These are phyloP conservation scores for Lepiota venenata DNA, from an alignment of 768 basidiomycete genomes.

Conservation along the genomic window DNA sequence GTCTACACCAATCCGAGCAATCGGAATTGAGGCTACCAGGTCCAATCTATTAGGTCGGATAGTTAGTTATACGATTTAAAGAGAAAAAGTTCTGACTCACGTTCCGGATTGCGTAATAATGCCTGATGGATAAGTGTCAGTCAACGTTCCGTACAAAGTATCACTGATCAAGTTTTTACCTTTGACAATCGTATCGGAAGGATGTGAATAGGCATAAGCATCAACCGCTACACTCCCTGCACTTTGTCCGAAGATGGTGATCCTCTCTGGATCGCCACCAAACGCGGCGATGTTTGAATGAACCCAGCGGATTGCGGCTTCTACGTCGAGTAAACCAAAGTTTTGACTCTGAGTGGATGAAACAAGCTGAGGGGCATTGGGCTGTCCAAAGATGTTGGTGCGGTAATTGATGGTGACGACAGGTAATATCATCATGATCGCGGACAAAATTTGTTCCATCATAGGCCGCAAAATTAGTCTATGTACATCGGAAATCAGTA, in stretches of 20 bases:
- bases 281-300: conserved; percentile 42
- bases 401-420: conserved; percentile 37
- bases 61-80: background rate
- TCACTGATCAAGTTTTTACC: conserved; percentile 15
- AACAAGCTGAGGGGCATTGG: conserved; percentile 34
- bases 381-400: conserved; percentile 36
- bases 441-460: conserved; percentile 28
- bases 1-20: background rate
- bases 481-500: background rate
- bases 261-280: conserved; percentile 34
- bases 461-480: conserved; percentile 27
- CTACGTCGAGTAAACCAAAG: conserved; percentile 35
- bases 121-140: conserved; percentile 12
- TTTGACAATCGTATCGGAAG: conserved; percentile 27
- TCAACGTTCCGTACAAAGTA: background rate
- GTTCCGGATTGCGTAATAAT: conserved; percentile 32
- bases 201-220: conserved; percentile 30
- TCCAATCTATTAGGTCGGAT: conserved; percentile 9
- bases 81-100: conserved; percentile 15
- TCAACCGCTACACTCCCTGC: conserved; percentile 32
- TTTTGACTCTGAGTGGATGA: conserved; percentile 25
- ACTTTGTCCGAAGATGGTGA: conserved; percentile 34
- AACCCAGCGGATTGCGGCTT: conserved; percentile 43
- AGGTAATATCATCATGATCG: conserved; percentile 30
- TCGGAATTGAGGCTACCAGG: background rate